Evolutionary conservation across 495 filamentous ascomycete species (phyloP).

Genomic region (Filosporella fistucella): DNA sequence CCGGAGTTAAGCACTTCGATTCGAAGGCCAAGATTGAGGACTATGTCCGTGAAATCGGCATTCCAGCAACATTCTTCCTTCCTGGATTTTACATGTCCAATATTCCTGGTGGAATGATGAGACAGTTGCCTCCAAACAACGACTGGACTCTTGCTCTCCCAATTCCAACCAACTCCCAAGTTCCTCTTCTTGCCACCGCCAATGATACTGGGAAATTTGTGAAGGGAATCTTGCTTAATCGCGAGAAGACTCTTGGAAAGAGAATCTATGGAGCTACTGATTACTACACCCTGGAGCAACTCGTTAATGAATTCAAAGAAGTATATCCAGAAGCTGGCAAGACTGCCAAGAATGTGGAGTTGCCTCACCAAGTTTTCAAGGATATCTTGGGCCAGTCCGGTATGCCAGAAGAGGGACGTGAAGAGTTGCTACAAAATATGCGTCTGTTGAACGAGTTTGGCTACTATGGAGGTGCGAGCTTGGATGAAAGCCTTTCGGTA

Average conservation of each 20-base stretch:
- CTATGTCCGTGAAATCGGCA: constrained; percentile 43
- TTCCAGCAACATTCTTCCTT: constrained; percentile 51
- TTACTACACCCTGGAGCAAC: constrained; percentile 42
- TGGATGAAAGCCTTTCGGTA: constrained; percentile 29
- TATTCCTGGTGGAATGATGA: constrained; percentile 27
- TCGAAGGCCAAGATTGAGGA: constrained; percentile 53
- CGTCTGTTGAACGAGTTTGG: constrained; percentile 41
- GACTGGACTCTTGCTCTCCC: constrained; percentile 40
- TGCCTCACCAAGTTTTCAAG: constrained; percentile 44
- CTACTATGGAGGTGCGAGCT: constrained; percentile 42
- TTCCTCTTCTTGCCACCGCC: constrained; percentile 49
- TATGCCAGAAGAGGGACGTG: constrained; percentile 33
- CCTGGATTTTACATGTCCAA: constrained; percentile 59
- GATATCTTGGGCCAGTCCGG: constrained; percentile 30
- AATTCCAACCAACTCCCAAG: constrained; percentile 30
- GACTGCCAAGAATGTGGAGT: constrained; percentile 30
- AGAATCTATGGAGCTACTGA: constrained; percentile 40
- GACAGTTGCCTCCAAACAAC: constrained; percentile 25
- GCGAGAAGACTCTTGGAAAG: constrained; percentile 34
- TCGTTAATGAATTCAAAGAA: constrained; percentile 44
- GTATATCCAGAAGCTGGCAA: constrained; percentile 44
- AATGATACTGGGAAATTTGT: constrained; percentile 55
- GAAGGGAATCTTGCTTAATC: constrained; percentile 40
- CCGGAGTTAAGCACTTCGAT: constrained; percentile 59
- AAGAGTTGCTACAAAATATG: constrained; percentile 53